Conservation (phyloP, 768 basidiomycete genomes). For the Leucogyrophana mollusca region DNA sequence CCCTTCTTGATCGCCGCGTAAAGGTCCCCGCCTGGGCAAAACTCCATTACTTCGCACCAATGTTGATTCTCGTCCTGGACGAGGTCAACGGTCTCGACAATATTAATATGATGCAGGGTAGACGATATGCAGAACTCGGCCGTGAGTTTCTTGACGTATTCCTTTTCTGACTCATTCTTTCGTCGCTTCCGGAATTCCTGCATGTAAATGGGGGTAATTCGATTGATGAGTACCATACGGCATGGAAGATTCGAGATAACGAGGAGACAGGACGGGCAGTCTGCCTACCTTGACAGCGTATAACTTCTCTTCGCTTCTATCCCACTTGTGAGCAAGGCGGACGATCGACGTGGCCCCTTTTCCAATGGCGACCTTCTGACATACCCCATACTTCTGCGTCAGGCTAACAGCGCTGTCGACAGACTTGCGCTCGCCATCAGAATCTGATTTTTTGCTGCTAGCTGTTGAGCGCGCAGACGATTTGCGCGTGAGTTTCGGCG, state of each 20-base stretch:
- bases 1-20: conserved; percentile 99
- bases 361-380: conserved; percentile 95
- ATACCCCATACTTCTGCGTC: conserved; percentile 93
- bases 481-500: conserved; percentile 74
- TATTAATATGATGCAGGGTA: conserved; percentile 88
- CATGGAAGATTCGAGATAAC: background rate
- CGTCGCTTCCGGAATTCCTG: conserved; percentile 98
- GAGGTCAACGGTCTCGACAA: conserved; percentile 98
- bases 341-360: conserved; percentile 99
- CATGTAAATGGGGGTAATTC: conserved; percentile 7
- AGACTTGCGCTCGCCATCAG: conserved; percentile 48
- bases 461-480: conserved; percentile 69
- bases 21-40: conserved; percentile 96
- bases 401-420: conserved; percentile 55
- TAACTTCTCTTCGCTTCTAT: conserved; percentile 91
- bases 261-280: background rate
- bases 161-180: conserved; percentile 98
- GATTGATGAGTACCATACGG: conserved; percentile 5
- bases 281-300: conserved; percentile 92
- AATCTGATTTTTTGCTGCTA: conserved; percentile 68
- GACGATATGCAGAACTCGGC: conserved; percentile 99
- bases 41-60: conserved; percentile 99
- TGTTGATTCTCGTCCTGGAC: conserved; percentile 96
- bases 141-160: conserved; percentile 99
- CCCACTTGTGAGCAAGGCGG: conserved; percentile 97